A percentile compares a stretch with the other conserved stretches of the same genome.
phyloP scores from a whole-genome alignment of 139 green algal genomes.

The Closterium sp. region DNA sequence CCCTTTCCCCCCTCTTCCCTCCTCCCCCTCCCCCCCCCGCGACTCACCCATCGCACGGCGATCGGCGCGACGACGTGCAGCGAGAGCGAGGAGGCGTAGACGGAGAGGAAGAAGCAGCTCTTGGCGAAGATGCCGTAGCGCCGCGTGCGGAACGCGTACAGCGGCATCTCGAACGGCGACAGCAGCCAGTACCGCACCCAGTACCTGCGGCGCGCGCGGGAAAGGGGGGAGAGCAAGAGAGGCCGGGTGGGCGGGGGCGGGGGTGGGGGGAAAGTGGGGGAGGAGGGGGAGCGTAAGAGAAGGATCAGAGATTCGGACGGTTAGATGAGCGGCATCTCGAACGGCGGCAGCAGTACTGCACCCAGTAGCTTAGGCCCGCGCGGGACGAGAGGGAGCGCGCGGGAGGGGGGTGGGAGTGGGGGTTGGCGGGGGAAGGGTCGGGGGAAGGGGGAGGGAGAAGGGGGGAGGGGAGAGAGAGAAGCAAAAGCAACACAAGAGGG shows the following conservation, averaged over 20 bases:
- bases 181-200: conserved; percentile 26
- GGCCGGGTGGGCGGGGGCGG: too few species aligned
- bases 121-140: not conserved
- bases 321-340: conserved; percentile 1
- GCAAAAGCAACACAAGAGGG: too few species aligned
- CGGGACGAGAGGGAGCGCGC: too few species aligned
- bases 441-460: not conserved
- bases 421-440: too few species aligned
- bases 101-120: not conserved
- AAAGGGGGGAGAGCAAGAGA: not conserved
- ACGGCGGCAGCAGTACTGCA: conserved; percentile 13
- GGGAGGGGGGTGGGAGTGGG: not conserved
- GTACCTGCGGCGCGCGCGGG: conserved; percentile 12
- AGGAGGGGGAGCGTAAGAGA: too few species aligned
- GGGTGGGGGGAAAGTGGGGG: not conserved
- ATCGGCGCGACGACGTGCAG: not conserved
- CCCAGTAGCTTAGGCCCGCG: conserved; percentile 19
- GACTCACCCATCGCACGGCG: not conserved
- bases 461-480: too few species aligned
- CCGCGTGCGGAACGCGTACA: conserved; percentile 7
- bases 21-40: not conserved
- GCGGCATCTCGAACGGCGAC: not conserved
- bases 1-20: not conserved
- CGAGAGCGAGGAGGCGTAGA: not conserved
- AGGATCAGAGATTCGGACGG: too few species aligned